Base-by-base conservation (phyloP, 495 filamentous ascomycete species). In the Penicillium paradoxum region DNA sequence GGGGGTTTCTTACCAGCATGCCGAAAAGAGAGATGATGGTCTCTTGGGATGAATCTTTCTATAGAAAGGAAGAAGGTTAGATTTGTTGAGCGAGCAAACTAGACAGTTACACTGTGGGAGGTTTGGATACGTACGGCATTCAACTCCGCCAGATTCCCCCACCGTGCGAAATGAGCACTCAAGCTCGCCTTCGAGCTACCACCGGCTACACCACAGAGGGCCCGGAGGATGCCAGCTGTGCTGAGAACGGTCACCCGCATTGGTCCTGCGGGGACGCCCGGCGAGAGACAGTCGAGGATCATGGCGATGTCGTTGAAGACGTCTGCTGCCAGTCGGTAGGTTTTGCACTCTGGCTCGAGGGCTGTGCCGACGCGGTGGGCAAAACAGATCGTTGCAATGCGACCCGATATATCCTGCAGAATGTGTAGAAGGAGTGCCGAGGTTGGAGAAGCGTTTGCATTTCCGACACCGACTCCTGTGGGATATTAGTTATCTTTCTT, bases 1-100 rank as follows among this genome's bases (percentile, higher is more conserved):
- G 30, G 44, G 49, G 27, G n/a, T 34, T 14, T 64, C 80, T 65
- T 71, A 87, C 84, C 51, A 96, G 76, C 90, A 96, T 93, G 0
- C 92, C 92, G 34, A 96, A 32, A 34, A 98, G 77, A 2, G 89
- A 92, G 47, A 98, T 91, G 33, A 97, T 79, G 0, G 92, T 98
- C 71, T 98, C 92, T 73, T 98, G 92, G 54, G 88, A 92, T 19
- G 91, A 92, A 63, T 98, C 92, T 83, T 98, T 86, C 78, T 85
- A 45, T 44, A 53, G 11, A 6, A 18, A 5, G 33, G 25, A 27
- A 27, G 21, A 4, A 21, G n/a, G 42, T 4, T 2, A 19, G 6
- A 21, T 63, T 40, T 60, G 45, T 15, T 19, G n/a, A n/a, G n/a
- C n/a, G n/a, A n/a, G n/a, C n/a, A n/a, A n/a, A n/a, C n/a, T n/a